These are phyloP conservation scores for Wickerhamomyces canadensis DNA, from an alignment of 805 yeast genomes.

Conservation along the genomic window DNA sequence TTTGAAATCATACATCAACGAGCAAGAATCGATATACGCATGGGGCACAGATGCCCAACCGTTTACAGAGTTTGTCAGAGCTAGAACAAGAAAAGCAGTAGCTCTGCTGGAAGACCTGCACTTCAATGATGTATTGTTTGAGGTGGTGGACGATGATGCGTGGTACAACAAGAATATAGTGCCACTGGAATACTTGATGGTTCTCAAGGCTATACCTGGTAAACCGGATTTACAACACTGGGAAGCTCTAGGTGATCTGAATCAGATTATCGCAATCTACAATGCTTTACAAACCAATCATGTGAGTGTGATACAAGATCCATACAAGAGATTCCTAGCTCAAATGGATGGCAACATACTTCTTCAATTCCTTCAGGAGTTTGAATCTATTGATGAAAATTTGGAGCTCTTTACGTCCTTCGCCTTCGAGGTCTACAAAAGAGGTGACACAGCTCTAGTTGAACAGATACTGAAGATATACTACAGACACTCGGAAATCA, in stretches of 20 bases:
- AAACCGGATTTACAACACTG: constrained; percentile 19
- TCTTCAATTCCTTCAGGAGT: background rate
- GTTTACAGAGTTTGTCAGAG: constrained; percentile 5
- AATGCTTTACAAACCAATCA: background rate
- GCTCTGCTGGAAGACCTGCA: background rate
- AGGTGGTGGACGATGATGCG: constrained; percentile 1
- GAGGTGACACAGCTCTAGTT: background rate
- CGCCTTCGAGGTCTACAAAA: background rate
- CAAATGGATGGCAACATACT: background rate
- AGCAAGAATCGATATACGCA: background rate
- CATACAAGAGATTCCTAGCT: background rate
- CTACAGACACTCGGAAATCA: background rate
- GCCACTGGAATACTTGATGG: constrained; percentile 26
- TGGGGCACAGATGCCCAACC: background rate
- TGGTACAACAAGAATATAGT: constrained; percentile 26
- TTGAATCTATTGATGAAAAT: background rate
- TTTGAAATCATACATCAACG: background rate
- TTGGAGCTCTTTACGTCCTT: background rate
- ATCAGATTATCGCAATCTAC: constrained; percentile 9
- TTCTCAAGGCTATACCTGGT: no score
- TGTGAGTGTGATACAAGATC: background rate
- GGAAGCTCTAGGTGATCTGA: constrained; percentile 12
- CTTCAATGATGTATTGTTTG: constrained; percentile 22
- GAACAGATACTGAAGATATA: background rate
- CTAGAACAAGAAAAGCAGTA: constrained; percentile 6